Percentiles rank a stretch among this genome's conserved stretches.
Evolutionary conservation across 306 rosid species (phyloP).

Genomic region (Glycine soja): DNA sequence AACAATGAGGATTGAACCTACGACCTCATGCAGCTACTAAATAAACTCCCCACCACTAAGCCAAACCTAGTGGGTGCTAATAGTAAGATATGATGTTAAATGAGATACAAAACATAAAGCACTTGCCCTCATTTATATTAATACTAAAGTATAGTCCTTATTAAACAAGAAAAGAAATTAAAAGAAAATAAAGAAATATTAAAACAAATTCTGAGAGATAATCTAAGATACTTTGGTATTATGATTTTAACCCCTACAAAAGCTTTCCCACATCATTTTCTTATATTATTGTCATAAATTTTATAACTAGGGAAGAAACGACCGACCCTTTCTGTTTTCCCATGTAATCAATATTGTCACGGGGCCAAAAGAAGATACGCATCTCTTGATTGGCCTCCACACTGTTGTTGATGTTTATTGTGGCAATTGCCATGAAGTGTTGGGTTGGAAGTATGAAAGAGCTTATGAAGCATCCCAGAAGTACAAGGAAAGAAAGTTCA

Average conservation of each 20-base stretch:
- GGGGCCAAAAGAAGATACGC: slow-evolving; percentile 91
- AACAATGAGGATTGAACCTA: too few species aligned
- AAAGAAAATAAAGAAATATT: not conserved
- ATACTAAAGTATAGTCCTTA: not conserved
- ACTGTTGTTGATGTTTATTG: slow-evolving; percentile 92
- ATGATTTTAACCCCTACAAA: slow-evolving; percentile 26
- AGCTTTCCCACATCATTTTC: slow-evolving; percentile 21
- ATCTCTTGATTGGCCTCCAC: slow-evolving; percentile 93
- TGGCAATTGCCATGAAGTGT: slow-evolving; percentile 81
- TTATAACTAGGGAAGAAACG: slow-evolving; percentile 78
- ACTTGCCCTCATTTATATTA: too few species aligned
- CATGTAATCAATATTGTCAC: slow-evolving; percentile 85
- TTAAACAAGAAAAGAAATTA: not conserved
- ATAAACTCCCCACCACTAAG: too few species aligned
- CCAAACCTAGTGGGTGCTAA: too few species aligned
- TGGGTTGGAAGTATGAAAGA: slow-evolving; percentile 95
- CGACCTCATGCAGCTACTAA: too few species aligned
- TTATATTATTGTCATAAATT: slow-evolving; percentile 49
- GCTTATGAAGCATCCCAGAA: slow-evolving; percentile 93
- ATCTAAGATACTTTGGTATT: not conserved
- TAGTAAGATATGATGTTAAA: too few species aligned
- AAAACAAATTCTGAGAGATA: not conserved
- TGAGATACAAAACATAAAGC: too few species aligned
- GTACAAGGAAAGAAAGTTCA: slow-evolving; percentile 98
- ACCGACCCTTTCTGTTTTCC: slow-evolving; percentile 96